Conservation (phyloP, 176 grass and related monocot genomes). For the Elymus sibiricus region DNA sequence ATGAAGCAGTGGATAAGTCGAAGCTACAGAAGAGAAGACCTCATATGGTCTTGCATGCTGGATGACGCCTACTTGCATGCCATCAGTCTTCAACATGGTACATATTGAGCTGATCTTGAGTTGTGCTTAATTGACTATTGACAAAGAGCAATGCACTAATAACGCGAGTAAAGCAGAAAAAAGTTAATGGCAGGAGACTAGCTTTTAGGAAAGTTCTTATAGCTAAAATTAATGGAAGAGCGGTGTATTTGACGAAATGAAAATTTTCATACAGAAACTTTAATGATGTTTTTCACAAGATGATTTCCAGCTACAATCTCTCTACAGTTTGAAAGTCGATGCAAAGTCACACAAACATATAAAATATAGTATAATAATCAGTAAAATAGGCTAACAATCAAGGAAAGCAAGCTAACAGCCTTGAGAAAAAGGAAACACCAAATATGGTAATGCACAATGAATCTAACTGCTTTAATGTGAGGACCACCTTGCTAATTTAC, state of each 20-base stretch:
- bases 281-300: not conserved
- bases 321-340: not conserved
- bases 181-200: not conserved
- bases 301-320: not conserved
- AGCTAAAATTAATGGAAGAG: not conserved
- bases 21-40: not conserved
- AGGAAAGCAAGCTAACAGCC: not conserved
- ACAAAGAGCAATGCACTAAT: not conserved
- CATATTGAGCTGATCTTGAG: not conserved
- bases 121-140: not conserved
- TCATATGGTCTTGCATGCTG: not conserved
- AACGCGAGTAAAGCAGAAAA: not conserved
- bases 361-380: not conserved
- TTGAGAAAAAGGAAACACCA: no score
- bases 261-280: not conserved
- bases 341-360: not conserved
- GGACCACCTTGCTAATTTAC: not conserved
- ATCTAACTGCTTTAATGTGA: no score
- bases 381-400: not conserved
- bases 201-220: not conserved
- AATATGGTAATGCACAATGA: no score
- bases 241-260: not conserved
- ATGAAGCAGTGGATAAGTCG: not conserved
- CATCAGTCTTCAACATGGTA: not conserved
- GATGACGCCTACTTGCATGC: not conserved